Conservation (phyloP, 2,329 filamentous ascomycete genomes). For the Plenodomus tracheiphilus region DNA sequence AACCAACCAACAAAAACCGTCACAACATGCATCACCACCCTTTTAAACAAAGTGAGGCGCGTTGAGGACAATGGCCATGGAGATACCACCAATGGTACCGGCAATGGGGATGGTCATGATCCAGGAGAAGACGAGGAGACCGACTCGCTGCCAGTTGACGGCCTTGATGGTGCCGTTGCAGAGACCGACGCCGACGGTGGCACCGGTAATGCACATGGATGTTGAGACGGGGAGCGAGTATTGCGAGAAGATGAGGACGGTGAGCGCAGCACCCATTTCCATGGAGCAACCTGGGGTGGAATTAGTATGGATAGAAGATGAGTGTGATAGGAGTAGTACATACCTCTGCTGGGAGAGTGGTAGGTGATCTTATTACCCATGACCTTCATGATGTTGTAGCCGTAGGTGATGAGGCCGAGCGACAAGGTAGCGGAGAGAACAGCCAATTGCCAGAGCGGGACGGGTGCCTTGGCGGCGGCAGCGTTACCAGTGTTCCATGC, state of each 20-base stretch:
- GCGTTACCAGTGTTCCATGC: conserved; percentile 62
- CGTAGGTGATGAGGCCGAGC: conserved; percentile 70
- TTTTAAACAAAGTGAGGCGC: conserved; percentile 56
- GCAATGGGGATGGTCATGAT: conserved; percentile 65
- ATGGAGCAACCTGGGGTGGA: conserved; percentile 61
- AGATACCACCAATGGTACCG: conserved; percentile 56
- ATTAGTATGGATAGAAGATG: conserved; percentile 9
- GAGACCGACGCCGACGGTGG: conserved; percentile 76
- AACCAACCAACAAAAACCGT: neutral
- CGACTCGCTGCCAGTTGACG: conserved; percentile 73
- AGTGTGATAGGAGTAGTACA: neutral
- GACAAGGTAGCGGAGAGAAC: conserved; percentile 67
- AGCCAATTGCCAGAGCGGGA: conserved; percentile 76
- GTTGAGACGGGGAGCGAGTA: conserved; percentile 75
- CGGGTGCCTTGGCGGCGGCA: conserved; percentile 63
- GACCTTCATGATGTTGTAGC: conserved; percentile 85
- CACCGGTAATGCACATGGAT: conserved; percentile 72
- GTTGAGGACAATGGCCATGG: conserved; percentile 58
- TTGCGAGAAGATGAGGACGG: conserved; percentile 75
- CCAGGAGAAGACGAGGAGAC: conserved; percentile 69
- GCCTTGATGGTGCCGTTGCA: conserved; percentile 74
- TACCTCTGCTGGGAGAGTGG: conserved; percentile 60
- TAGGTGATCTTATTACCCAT: conserved; percentile 83
- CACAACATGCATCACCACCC: neutral
- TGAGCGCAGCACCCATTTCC: conserved; percentile 79